Percentiles rank a stretch among this genome's conserved stretches.
phyloP scores from a whole-genome alignment of 2,329 filamentous ascomycete genomes.

The Penicillium sclerotiorum region DNA sequence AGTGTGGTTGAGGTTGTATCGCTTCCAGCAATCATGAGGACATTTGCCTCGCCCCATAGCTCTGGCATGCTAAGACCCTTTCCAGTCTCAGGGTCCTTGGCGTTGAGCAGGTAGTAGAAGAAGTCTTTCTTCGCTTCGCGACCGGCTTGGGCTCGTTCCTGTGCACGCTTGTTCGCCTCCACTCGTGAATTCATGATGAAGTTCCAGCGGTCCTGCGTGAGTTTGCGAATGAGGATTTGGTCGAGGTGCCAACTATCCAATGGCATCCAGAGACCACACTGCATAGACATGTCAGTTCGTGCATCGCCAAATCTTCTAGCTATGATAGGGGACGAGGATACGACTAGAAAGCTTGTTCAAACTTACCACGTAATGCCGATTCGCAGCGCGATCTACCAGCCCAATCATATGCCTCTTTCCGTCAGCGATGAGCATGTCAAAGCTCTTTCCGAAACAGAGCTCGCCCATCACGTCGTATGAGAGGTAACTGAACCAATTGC shows the following conservation, averaged over 20 bases:
- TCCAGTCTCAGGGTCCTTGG: slow-evolving; percentile 71
- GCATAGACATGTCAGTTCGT: too few species aligned
- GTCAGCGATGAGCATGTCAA: slow-evolving; percentile 51
- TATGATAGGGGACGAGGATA: too few species aligned
- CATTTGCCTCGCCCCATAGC: slow-evolving; percentile 71
- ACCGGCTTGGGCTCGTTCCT: slow-evolving; percentile 58
- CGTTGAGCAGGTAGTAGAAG: slow-evolving; percentile 74
- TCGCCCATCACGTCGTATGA: slow-evolving; percentile 57
- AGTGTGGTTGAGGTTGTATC: slow-evolving; percentile 71
- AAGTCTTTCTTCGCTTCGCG: slow-evolving; percentile 71
- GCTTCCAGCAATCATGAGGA: slow-evolving; percentile 71
- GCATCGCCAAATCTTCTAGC: too few species aligned
- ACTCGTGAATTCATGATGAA: slow-evolving; percentile 72
- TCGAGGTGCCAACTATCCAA: slow-evolving; percentile 68
- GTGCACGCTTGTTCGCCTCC: slow-evolving; percentile 68
- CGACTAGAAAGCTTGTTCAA: too few species aligned
- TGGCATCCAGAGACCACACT: slow-evolving; percentile 73
- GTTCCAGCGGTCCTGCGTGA: slow-evolving; percentile 66
- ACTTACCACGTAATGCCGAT: slow-evolving; percentile 66
- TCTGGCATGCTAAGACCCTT: slow-evolving; percentile 66
- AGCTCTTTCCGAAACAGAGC: slow-evolving; percentile 55
- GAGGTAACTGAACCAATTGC: slow-evolving; percentile 46
- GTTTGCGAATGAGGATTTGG: slow-evolving; percentile 66
- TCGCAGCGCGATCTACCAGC: slow-evolving; percentile 68
- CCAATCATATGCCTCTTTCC: slow-evolving; percentile 65